Evolutionary conservation across 129 eudicot species (phyloP), one percentile per base, ranked within the genome.

Genomic region (Tanacetum coccineum): DNA sequence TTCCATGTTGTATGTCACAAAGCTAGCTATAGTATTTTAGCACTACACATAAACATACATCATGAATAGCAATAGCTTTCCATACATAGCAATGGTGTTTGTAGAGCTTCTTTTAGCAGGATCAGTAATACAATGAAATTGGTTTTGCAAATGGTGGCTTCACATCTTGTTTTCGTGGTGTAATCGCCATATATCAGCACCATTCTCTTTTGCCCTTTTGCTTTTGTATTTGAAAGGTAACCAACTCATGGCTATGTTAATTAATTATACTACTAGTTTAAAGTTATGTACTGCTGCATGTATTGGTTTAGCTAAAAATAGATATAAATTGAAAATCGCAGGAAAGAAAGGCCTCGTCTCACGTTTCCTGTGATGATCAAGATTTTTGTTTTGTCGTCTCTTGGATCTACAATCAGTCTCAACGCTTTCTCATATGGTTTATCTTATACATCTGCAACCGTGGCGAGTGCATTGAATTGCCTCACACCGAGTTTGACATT

Each of bases 71-170:
- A 17, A 11, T 9, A 39, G 64, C 22, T 18, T 68, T 1, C 73
- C 73, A 12, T 73, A 73, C 50, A 13, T 42, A 21, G 78, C 71
- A 42, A 73, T 73, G 78, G 78, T 73, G 45, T n/a, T 64, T 4
- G 22, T 54, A 52, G 59, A 64, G 51, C 13, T 73, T 49, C 58
- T 51, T 22, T 53, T 36, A 53, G 66, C 65, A 36, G 78, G 78
- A 53, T 59, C 58, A 54, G 50, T 32, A 73, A 64, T 1, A 44
- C 40, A 49, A 73, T 73, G 78, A 73, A 73, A 54, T 73, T 2
- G 47, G 64, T 13, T 28, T 73, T 3, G 65, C 48, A n/a, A 42
- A 73, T 21, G 78, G n/a, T n/a, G 71, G 22, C 78, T 73, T 64
- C 17, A 64, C 78, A 60, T 4, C 54, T 73, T 20, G 71, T 73